Base-by-base conservation (phyloP, 2,329 filamentous ascomycete species). In the Talaromyces sp. region DNA sequence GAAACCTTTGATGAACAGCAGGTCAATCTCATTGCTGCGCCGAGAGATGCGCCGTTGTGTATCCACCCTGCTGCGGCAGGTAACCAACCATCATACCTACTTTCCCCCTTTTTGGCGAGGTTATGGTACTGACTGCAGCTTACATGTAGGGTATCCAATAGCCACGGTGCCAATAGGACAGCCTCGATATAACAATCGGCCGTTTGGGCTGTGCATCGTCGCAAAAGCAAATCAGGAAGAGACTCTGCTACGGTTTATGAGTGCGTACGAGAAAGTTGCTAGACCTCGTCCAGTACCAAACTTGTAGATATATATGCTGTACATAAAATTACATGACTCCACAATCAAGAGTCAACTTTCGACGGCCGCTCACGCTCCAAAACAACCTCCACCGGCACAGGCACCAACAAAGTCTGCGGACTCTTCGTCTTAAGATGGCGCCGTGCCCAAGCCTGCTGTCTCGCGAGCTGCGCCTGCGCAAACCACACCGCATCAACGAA, bases 391-490 rank as follows among this genome's bases (percentile, higher is more conserved):
- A 54, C 51, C 8, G 36, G 47, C 67, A 63, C 67, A 68, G 76
- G 76, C 15, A 78, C 75, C n/a, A 78, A 64, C n/a, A 78, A 65
- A 8, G 74, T 75, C 69, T 78, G 77, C 29, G 75, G 74, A 53
- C 69, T 70, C 58, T 73, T 69, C 3, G 75, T 72, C 61, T 73
- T 74, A 40, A 79, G 72, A 69, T 78, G 76, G 63, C 76, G 69
- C 22, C 63, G 67, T 11, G 70, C 71, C 76, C 76, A 78, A 3
- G 70, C 71, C 66, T 76, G 69, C 69, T 75, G 75, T 27, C 75
- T 68, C 11, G 53, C 38, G 19, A 76, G 59, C 5, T 66, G 65
- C 6, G 25, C 38, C 61, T 69, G 68, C 7, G 69, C 70, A 64
- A 68, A 70, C 2, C 19, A 36, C 1, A 76, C 72, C 0, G 71